phyloP scores from a whole-genome alignment of 2,329 filamentous ascomycete species.

The Clarireedia homoeocarpa region DNA sequence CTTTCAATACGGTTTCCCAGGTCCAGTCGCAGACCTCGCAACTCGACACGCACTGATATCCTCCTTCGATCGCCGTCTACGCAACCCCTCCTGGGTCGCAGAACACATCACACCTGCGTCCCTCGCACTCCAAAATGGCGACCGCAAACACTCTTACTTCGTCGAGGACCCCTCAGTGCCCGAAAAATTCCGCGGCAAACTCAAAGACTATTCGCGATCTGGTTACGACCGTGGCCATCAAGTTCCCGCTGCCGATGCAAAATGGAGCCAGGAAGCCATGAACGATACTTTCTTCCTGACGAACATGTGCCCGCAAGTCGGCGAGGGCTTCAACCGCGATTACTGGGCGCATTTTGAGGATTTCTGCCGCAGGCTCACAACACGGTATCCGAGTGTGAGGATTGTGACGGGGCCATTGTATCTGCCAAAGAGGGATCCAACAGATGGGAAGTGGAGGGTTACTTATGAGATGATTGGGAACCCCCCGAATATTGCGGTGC shows the following conservation, averaged over 20 bases:
- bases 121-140: conserved; percentile 63
- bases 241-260: conserved; percentile 90
- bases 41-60: conserved; percentile 71
- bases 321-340: conserved; percentile 96
- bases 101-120: conserved; percentile 94
- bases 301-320: conserved; percentile 98
- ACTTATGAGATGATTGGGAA: conserved; percentile 91
- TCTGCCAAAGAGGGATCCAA: conserved; percentile 71
- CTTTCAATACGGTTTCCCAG: conserved; percentile 86
- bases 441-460: conserved; percentile 91
- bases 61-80: conserved; percentile 79
- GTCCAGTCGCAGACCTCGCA: conserved; percentile 77
- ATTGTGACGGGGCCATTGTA: conserved; percentile 93
- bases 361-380: conserved; percentile 80
- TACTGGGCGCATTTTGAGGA: conserved; percentile 99
- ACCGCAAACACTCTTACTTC: conserved; percentile 79
- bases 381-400: conserved; percentile 75
- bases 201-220: conserved; percentile 90
- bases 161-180: conserved; percentile 75
- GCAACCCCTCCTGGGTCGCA: conserved; percentile 90
- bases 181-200: conserved; percentile 75
- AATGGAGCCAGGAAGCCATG: conserved; percentile 93
- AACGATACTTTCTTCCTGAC: conserved; percentile 86
- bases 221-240: conserved; percentile 97
- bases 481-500: conserved; percentile 89